Evolutionary conservation across 371 early-diverging fungal species (phyloP), one percentile per base, ranked within the genome.

Genomic region (Cokeromyces recurvatus): DNA sequence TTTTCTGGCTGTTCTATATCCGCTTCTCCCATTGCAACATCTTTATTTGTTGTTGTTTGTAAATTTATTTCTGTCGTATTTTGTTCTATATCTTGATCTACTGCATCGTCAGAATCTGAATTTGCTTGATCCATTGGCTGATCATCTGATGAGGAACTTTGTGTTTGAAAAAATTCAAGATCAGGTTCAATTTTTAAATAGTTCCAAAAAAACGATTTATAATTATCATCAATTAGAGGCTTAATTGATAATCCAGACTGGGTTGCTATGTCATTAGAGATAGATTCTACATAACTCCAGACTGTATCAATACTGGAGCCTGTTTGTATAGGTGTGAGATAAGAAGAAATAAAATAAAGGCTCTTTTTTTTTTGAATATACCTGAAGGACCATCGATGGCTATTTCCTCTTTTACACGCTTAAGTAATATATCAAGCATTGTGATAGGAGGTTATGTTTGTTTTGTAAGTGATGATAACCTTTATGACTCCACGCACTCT

Each of bases 121-220:
- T 11, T 6, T 16, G 0, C 25, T 23, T 32, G 44, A 0, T 14
- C 8, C 15, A 4, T 21, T 32, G 19, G 17, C 16, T 11, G n/a
- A 14, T 29, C 23, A 15, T 20, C 34, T 41, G 7, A 15, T 15
- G 27, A 20, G 10, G 16, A 25, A 17, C 32, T 5, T 23, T 24
- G 4, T n/a, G 52, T 41, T 35, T 55, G 54, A 48, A 41, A 51
- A 29, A 64, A 59, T 15, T 36, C 25, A 1, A 64, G 36, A 5
- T 55, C 60, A 2, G 19, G 3, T n/a, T 49, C 51, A 1, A 24
- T 16, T 22, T 31, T 44, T 6, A 64, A 12, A 25, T 51, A 49
- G 4, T 57, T 47, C 71, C 71, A 70, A 17, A 70, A 14, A 25
- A 55, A 63, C 0, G 41, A 8, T 31, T 66, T 70, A 40, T 66